These are phyloP conservation scores for Ramalina intermedia DNA, from an alignment of 495 filamentous ascomycete species.

Conservation along the genomic window DNA sequence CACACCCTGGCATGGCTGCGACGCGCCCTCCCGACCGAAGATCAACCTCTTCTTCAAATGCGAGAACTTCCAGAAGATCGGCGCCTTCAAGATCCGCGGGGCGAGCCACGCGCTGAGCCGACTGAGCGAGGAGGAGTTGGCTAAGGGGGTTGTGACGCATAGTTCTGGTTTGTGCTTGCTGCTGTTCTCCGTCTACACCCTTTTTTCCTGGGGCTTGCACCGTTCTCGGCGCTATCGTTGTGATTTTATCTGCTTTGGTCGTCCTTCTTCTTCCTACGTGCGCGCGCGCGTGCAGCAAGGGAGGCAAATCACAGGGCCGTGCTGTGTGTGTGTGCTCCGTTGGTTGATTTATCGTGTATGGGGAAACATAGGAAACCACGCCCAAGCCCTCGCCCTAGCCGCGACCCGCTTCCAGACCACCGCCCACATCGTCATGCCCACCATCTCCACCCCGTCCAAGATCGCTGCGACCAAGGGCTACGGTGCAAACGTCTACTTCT, in stretches of 20 bases:
- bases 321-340: background rate
- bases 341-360: no score
- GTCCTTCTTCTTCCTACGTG: no score
- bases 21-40: slow-evolving; percentile 42
- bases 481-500: slow-evolving; percentile 68
- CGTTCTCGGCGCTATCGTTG: no score
- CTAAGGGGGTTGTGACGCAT: slow-evolving; percentile 77
- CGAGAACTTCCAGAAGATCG: slow-evolving; percentile 83
- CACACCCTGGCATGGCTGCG: slow-evolving; percentile 40
- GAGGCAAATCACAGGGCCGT: no score
- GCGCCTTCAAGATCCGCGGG: slow-evolving; percentile 85
- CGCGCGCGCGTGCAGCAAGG: no score
- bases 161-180: slow-evolving; percentile 48
- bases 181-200: background rate
- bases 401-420: slow-evolving; percentile 49
- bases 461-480: slow-evolving; percentile 66
- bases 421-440: slow-evolving; percentile 83
- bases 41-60: slow-evolving; percentile 88
- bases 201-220: no score
- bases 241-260: no score
- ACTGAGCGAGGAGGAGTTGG: slow-evolving; percentile 48
- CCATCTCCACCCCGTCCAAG: slow-evolving; percentile 68
- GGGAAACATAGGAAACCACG: slow-evolving; percentile 58
- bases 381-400: slow-evolving; percentile 83
- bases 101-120: slow-evolving; percentile 76